Percentiles rank a stretch among this genome's conserved stretches.
phyloP scores from a whole-genome alignment of 768 basidiomycete genomes.

The Mycena galericulata region DNA sequence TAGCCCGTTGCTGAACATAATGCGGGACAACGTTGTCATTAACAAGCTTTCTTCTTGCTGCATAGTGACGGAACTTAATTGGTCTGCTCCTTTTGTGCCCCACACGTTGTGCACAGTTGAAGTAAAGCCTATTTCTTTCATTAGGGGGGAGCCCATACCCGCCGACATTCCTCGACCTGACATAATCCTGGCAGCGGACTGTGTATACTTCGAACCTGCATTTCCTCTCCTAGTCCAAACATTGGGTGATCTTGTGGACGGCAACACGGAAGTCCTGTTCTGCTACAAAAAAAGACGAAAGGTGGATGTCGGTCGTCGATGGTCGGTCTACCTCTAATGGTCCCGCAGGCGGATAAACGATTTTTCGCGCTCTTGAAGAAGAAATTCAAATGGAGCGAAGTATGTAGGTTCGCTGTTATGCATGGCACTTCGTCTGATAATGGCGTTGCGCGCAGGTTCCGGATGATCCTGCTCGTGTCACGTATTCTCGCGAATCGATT shows the following conservation, averaged over 20 bases:
- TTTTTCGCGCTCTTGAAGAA: constrained; percentile 88
- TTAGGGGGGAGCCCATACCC: constrained; percentile 77
- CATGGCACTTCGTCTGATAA: background rate
- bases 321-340: constrained; percentile 1
- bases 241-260: constrained; percentile 68
- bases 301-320: constrained; percentile 50
- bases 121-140: constrained; percentile 10
- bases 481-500: constrained; percentile 75
- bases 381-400: constrained; percentile 79
- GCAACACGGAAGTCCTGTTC: constrained; percentile 77
- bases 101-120: background rate
- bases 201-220: constrained; percentile 95
- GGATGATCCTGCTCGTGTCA: constrained; percentile 70
- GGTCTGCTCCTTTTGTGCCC: constrained; percentile 59
- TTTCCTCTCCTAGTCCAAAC: constrained; percentile 91
- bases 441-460: constrained; percentile 55
- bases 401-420: constrained; percentile 47
- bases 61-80: constrained; percentile 80
- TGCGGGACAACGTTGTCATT: constrained; percentile 77
- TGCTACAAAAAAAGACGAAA: constrained; percentile 96
- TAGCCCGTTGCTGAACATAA: constrained; percentile 83
- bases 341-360: constrained; percentile 81
- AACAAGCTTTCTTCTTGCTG: constrained; percentile 71
- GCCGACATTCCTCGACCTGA: constrained; percentile 61
- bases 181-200: constrained; percentile 90